Percentiles rank a stretch among this genome's conserved stretches.
Evolutionary conservation across 176 grass and related monocot genomes (phyloP).

Genomic region (Oryza australiensis): DNA sequence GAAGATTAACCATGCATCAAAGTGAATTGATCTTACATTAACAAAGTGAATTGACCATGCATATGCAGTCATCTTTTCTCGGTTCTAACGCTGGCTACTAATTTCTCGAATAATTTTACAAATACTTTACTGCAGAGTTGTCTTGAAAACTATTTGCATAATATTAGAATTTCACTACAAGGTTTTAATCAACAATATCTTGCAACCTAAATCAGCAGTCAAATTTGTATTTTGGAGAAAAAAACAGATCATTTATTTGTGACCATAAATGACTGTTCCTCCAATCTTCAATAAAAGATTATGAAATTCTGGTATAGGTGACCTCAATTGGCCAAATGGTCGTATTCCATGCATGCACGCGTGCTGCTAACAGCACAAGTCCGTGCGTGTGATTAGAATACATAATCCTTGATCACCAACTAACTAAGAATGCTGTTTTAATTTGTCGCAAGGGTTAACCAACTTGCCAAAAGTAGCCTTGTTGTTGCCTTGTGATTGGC

Average conservation of each 20-base stretch:
- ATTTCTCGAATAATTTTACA: too few relatives aligned
- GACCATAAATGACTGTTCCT: too few relatives aligned
- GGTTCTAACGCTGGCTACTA: too few relatives aligned
- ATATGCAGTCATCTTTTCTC: too few relatives aligned
- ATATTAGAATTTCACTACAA: too few relatives aligned
- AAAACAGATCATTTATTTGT: too few relatives aligned
- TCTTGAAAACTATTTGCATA: too few relatives aligned
- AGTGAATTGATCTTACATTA: background rate
- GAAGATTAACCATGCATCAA: background rate
- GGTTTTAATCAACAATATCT: too few relatives aligned
- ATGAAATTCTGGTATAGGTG: background rate
- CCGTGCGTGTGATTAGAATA: background rate
- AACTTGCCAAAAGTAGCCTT: background rate
- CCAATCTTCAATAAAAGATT: background rate
- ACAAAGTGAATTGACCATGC: too few relatives aligned
- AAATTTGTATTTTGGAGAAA: too few relatives aligned
- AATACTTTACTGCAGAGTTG: too few relatives aligned
- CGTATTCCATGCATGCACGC: slow-evolving; percentile 29
- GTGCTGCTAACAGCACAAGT: background rate
- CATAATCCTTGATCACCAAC: background rate
- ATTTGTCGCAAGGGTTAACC: slow-evolving; percentile 19
- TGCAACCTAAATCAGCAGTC: too few relatives aligned
- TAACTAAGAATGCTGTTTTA: slow-evolving; percentile 23
- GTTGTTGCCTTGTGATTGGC: slow-evolving; percentile 8
- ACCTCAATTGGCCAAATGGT: slow-evolving; percentile 48